Conservation (phyloP, 768 basidiomycete genomes). For the Piloderma croceum region DNA sequence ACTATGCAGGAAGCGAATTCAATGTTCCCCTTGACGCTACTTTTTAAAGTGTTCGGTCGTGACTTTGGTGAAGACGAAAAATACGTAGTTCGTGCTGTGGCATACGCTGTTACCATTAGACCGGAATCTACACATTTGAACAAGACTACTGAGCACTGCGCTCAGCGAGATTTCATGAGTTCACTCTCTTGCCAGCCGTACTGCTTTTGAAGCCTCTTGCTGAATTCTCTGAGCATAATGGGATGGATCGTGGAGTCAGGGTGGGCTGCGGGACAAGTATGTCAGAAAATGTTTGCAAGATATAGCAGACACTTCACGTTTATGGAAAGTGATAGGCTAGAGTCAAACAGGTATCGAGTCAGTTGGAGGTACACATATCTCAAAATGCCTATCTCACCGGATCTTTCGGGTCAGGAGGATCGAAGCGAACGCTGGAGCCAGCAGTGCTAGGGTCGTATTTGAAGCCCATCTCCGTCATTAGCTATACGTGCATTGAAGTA, state of each 20-base stretch:
- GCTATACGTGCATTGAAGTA: constrained; percentile 33
- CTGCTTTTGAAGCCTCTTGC: constrained; percentile 50
- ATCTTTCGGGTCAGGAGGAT: constrained; percentile 56
- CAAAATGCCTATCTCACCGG: too few species aligned
- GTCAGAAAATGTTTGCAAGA: constrained; percentile 1
- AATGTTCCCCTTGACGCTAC: too few species aligned
- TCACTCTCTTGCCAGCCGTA: too few species aligned
- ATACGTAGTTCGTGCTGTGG: too few species aligned
- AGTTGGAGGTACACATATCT: too few species aligned
- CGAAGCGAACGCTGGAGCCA: constrained; percentile 78
- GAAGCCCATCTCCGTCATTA: constrained; percentile 80
- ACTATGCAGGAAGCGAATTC: too few species aligned
- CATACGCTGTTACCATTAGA: too few species aligned
- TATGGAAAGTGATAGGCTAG: constrained; percentile 73
- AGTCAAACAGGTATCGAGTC: neutral
- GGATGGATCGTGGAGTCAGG: constrained; percentile 63
- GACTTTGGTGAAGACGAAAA: too few species aligned
- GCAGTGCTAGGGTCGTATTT: constrained; percentile 67
- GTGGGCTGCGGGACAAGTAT: constrained; percentile 46
- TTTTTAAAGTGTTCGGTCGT: too few species aligned
- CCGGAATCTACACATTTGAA: too few species aligned
- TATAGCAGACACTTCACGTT: constrained; percentile 42
- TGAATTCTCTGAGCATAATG: constrained; percentile 43
- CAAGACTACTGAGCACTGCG: too few species aligned
- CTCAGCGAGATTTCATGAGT: too few species aligned